Percentiles rank a stretch among this genome's conserved stretches.
Evolutionary conservation across 1,284 basidiomycete species (phyloP).

Genomic region (Cystobasidium sp.): DNA sequence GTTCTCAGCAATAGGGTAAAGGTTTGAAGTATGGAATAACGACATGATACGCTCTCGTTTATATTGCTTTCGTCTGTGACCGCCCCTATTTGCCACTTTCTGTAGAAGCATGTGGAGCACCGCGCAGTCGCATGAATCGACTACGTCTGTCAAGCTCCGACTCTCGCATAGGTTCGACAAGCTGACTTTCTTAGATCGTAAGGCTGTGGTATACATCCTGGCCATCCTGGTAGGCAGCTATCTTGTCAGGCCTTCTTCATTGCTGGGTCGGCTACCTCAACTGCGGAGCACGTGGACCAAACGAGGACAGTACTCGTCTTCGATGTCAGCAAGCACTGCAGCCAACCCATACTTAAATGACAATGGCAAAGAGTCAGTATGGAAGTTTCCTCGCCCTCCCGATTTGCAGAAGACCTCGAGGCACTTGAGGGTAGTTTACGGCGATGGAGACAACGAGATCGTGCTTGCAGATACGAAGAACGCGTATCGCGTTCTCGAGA

Average conservation of each 20-base stretch:
- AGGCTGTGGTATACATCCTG: no score
- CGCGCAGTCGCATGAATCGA: no score
- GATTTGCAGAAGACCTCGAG: slow-evolving; percentile 54
- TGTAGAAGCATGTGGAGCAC: no score
- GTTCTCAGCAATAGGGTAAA: no score
- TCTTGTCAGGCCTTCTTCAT: not conserved
- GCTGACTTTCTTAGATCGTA: no score
- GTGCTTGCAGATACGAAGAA: slow-evolving; percentile 54
- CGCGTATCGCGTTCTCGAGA: slow-evolving; percentile 56
- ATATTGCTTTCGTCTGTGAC: no score
- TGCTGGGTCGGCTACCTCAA: not conserved
- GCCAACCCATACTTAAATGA: slow-evolving; percentile 20
- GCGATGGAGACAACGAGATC: slow-evolving; percentile 47
- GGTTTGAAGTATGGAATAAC: no score
- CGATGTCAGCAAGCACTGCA: not conserved
- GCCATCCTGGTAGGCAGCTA: no score
- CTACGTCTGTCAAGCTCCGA: no score
- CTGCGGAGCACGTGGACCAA: not conserved
- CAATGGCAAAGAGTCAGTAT: slow-evolving; percentile 54
- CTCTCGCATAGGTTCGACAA: no score
- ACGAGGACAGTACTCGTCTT: not conserved
- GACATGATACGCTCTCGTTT: no score
- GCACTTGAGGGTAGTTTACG: slow-evolving; percentile 54
- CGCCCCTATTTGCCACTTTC: no score
- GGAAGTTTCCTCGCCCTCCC: slow-evolving; percentile 57